Evolutionary conservation across 495 filamentous ascomycete genomes (phyloP).

Genomic region (Hypoxylon rickii): DNA sequence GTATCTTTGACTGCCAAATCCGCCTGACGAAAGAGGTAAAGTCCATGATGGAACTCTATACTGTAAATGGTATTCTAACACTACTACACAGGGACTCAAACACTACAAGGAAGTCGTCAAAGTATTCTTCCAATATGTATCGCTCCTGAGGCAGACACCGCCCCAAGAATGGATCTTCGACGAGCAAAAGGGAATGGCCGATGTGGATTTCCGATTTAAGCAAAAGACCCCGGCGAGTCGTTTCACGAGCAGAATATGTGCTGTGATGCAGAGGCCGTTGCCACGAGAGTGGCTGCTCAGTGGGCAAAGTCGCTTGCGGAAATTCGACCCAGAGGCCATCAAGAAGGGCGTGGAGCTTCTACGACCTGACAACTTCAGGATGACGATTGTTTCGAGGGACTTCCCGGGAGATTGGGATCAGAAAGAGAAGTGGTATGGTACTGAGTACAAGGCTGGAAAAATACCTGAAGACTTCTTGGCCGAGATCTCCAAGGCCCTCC

Average conservation of each 20-base stretch:
- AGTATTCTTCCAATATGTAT: slow-evolving; percentile 91
- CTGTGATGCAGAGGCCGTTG: slow-evolving; percentile 86
- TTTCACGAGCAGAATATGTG: slow-evolving; percentile 81
- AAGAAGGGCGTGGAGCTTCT: slow-evolving; percentile 74
- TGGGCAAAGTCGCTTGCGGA: slow-evolving; percentile 66
- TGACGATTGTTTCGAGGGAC: slow-evolving; percentile 79
- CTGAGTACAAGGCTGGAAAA: slow-evolving; percentile 84
- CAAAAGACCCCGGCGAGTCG: slow-evolving; percentile 88
- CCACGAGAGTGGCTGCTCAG: slow-evolving; percentile 88
- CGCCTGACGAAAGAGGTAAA: slow-evolving; percentile 81
- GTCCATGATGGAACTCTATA: neutral
- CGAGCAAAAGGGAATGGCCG: slow-evolving; percentile 84
- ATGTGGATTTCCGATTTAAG: slow-evolving; percentile 92
- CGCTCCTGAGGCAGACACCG: slow-evolving; percentile 77
- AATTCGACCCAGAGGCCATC: slow-evolving; percentile 78
- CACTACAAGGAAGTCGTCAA: slow-evolving; percentile 87
- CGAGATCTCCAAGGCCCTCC: slow-evolving; percentile 66
- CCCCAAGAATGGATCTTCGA: slow-evolving; percentile 93
- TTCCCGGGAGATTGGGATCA: slow-evolving; percentile 83
- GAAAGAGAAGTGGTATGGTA: slow-evolving; percentile 97
- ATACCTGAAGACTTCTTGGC: slow-evolving; percentile 76
- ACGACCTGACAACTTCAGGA: slow-evolving; percentile 85
- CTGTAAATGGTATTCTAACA: slow-evolving; percentile 9
- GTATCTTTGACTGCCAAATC: slow-evolving; percentile 77
- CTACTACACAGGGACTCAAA: slow-evolving; percentile 57